Base-by-base conservation (phyloP, 1,284 basidiomycete species). In the Ustilago nuda region DNA sequence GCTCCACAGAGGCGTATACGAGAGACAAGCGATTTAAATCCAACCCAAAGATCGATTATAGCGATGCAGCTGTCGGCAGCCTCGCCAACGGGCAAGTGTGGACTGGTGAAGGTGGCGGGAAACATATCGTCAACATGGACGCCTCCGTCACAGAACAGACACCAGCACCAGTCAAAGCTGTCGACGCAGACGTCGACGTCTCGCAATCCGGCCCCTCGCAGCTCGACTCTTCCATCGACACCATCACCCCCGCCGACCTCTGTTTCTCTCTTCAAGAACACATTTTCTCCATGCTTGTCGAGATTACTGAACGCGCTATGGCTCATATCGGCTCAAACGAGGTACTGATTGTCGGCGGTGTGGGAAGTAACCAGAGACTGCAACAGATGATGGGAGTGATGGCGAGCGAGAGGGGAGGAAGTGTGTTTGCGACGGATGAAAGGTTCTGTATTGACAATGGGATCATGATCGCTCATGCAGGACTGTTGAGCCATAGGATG, bases 331-430 rank as follows among this genome's bases (percentile, higher is more conserved):
- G 94, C 3, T 95, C 93, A 78, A 93, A 91, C 82, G 96, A 99
- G 84, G 96, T 98, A 0, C 89, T 99, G 50, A 96, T 99, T 66
- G 97, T 99, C 12, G 97, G 97, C 4, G 97, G 97, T 46, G 97
- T 99, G 15, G 97, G 97, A 48, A 65, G 61, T 83, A 99, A 99
- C 82, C 90, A 91, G 82, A 89, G 96, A 58, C 87, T 99, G 55
- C 97, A 99, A 87, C 90, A 96, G 75, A 99, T 99, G 97, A 99
- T 99, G 97, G 92, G 92, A 15, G 91, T 94, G 72, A 99, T 99
- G 97, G 94, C 94, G 1, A 85, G 88, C 68, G 97, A 99, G 86
- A 90, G 97, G 27, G 91, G 90, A 39, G 97, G 96, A 0, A 90
- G 90, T 56, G 92, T 99, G 8, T 99, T 98, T 86, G 94, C 95